Conservation (phyloP, 2,329 filamentous ascomycete genomes). For the Boeremia lycopersici region DNA sequence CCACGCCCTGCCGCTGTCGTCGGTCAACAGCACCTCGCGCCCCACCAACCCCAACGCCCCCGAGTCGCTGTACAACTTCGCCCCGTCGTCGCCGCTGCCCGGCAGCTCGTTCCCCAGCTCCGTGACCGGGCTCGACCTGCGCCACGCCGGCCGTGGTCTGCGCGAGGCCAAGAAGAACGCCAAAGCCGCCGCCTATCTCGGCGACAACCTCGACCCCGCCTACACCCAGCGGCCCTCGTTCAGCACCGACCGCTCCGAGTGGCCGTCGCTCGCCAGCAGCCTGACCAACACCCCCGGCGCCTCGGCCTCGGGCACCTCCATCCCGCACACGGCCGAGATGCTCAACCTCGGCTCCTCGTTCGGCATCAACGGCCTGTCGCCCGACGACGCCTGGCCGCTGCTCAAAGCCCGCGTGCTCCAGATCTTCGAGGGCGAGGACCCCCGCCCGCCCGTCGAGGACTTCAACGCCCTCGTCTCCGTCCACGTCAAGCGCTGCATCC, state of each 20-base stretch:
- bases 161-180: constrained; percentile 73
- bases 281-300: constrained; percentile 32
- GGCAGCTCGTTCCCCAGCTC: constrained; percentile 76
- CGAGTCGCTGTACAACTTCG: constrained; percentile 79
- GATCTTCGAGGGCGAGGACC: constrained; percentile 81
- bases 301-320: constrained; percentile 32
- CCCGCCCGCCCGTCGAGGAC: constrained; percentile 80
- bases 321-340: constrained; percentile 49
- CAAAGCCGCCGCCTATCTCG: constrained; percentile 51
- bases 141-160: constrained; percentile 76
- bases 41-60: constrained; percentile 77
- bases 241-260: constrained; percentile 47
- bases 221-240: constrained; percentile 48
- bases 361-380: constrained; percentile 55
- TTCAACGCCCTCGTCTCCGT: constrained; percentile 80
- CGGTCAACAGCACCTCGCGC: constrained; percentile 76
- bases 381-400: constrained; percentile 82
- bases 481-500: constrained; percentile 78
- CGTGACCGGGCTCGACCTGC: constrained; percentile 78
- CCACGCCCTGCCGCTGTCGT: constrained; percentile 71
- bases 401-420: constrained; percentile 76
- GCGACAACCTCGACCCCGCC: constrained; percentile 39
- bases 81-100: constrained; percentile 73
- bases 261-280: constrained; percentile 37
- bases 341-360: constrained; percentile 54